Evolutionary conservation across 768 basidiomycete species (phyloP).

Genomic region (Pisolithus tinctorius): DNA sequence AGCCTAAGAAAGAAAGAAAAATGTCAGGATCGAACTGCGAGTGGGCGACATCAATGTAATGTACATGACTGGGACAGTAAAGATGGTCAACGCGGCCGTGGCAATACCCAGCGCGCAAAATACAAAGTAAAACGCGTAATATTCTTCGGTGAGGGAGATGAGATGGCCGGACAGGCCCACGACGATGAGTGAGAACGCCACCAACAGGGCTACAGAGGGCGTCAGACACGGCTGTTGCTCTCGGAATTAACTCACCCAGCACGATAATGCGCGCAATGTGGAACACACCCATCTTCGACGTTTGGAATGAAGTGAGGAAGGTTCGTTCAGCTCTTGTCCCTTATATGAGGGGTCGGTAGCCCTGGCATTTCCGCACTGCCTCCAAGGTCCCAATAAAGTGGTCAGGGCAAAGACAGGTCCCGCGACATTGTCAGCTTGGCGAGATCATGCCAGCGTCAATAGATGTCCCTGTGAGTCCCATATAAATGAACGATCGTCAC

Average conservation of each 20-base stretch:
- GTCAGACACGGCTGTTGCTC: conserved; percentile 2
- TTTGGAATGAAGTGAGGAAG: neutral
- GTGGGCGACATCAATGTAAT: neutral
- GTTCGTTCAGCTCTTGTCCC: neutral
- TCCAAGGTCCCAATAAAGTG: neutral
- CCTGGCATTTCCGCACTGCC: neutral
- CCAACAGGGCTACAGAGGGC: conserved; percentile 6
- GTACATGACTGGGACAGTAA: conserved; percentile 26
- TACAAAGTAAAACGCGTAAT: conserved; percentile 5
- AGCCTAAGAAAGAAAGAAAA: conserved; percentile 19
- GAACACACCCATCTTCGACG: conserved; percentile 3
- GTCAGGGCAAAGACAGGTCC: neutral
- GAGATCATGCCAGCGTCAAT: too few relatives aligned
- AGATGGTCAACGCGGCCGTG: conserved; percentile 19
- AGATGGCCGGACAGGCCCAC: conserved; percentile 25
- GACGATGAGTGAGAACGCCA: conserved; percentile 25
- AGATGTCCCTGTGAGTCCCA: too few relatives aligned
- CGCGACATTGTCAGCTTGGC: too few relatives aligned
- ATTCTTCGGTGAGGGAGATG: conserved; percentile 13
- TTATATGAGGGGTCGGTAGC: neutral
- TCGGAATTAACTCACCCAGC: conserved; percentile 14
- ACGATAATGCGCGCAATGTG: conserved; percentile 11
- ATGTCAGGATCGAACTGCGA: neutral
- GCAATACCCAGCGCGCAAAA: conserved; percentile 27
- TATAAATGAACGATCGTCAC: too few relatives aligned